These are phyloP conservation scores for Fusarium sp. DNA, from an alignment of 2,329 filamentous ascomycete species.

Conservation along the genomic window DNA sequence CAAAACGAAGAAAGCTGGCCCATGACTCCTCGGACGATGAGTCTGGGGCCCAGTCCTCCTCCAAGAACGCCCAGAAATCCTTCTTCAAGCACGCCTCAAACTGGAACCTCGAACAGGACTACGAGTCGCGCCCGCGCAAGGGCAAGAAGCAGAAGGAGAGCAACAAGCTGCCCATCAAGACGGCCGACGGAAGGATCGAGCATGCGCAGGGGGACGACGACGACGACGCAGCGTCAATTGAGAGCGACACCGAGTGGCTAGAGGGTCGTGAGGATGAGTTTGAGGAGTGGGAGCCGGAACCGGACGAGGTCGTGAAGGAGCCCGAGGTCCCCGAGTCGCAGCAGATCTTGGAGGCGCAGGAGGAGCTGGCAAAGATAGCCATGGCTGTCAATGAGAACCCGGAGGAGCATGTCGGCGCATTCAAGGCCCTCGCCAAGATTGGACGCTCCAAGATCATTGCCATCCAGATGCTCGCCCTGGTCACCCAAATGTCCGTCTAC, in stretches of 20 bases:
- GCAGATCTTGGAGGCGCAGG: constrained; percentile 88
- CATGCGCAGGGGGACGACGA: constrained; percentile 67
- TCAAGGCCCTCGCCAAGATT: constrained; percentile 82
- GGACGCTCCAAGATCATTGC: constrained; percentile 76
- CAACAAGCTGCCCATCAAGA: constrained; percentile 87
- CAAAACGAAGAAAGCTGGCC: constrained; percentile 70
- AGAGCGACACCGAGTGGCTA: constrained; percentile 73
- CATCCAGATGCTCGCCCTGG: constrained; percentile 87
- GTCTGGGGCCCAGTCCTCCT: constrained; percentile 46
- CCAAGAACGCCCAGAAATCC: constrained; percentile 64
- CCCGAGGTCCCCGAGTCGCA: constrained; percentile 79
- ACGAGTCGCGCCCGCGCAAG: constrained; percentile 84
- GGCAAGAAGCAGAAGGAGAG: constrained; percentile 80
- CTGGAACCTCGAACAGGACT: constrained; percentile 94
- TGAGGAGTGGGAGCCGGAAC: constrained; percentile 59
- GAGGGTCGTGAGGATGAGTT: constrained; percentile 68
- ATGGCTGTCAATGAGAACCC: constrained; percentile 88
- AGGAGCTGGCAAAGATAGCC: constrained; percentile 89
- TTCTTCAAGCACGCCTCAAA: constrained; percentile 81
- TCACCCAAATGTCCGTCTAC: constrained; percentile 89
- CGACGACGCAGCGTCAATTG: constrained; percentile 66
- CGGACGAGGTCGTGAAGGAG: constrained; percentile 63
- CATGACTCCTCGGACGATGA: constrained; percentile 64
- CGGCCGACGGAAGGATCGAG: constrained; percentile 79
- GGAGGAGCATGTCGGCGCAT: constrained; percentile 85